Percentiles rank a stretch among this genome's conserved stretches.
Conservation (phyloP, 306 rosid species). For the Cucurbita pepo region DNA sequence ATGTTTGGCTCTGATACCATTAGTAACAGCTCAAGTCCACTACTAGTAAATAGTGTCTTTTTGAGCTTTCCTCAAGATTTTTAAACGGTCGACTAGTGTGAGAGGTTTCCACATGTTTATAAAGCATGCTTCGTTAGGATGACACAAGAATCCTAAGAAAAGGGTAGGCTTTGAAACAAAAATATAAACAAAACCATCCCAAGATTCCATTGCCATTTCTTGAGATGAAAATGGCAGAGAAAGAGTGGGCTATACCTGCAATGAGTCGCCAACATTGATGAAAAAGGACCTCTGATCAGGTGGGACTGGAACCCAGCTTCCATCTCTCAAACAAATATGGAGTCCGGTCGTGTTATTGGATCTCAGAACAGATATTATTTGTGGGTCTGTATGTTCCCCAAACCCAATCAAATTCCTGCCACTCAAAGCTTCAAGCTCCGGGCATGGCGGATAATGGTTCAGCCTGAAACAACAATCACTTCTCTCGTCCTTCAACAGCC, state of each 20-base stretch:
- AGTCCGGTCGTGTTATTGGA: conserved; percentile 68
- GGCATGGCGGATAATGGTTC: conserved; percentile 55
- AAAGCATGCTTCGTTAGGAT: no score
- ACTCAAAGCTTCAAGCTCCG: conserved; percentile 38
- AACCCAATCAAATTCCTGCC: conserved; percentile 56
- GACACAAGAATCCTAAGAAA: neutral
- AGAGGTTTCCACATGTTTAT: no score
- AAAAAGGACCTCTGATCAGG: conserved; percentile 59
- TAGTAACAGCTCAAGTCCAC: no score
- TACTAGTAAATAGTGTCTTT: no score
- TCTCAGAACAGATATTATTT: conserved; percentile 65
- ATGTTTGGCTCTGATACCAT: no score
- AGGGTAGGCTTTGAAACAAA: neutral
- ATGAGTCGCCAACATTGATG: conserved; percentile 60
- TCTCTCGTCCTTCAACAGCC: conserved; percentile 28
- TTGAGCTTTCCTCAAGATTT: no score
- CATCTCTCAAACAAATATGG: conserved; percentile 62
- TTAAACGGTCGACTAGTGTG: no score
- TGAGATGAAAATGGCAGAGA: neutral
- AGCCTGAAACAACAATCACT: conserved; percentile 57
- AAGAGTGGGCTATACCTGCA: conserved; percentile 38
- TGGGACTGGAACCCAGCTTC: conserved; percentile 65
- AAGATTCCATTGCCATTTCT: neutral
- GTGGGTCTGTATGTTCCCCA: conserved; percentile 98
- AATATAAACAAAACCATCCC: neutral